phyloP scores from a whole-genome alignment of 352 stramenopile species.

The Globisporangium cystogenes region DNA sequence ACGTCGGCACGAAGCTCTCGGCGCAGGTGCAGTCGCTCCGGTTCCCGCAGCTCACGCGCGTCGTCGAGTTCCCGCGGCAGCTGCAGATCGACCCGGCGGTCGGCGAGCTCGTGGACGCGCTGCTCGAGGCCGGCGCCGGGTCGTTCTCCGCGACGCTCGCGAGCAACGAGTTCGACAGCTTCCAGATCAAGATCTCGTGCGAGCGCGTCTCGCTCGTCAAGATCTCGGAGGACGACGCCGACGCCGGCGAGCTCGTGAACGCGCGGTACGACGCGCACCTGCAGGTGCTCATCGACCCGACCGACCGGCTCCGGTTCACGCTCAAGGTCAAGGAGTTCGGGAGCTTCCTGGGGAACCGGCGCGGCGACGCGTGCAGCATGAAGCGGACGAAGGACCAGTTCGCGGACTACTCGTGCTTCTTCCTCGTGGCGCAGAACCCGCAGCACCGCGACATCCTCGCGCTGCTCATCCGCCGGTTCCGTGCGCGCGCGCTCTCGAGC shows the following conservation, averaged over 20 bases:
- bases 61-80: conserved; percentile 42
- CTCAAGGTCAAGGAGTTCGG: conserved; percentile 77
- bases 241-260: conserved; percentile 54
- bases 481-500: conserved; percentile 28
- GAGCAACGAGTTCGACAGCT: conserved; percentile 75
- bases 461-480: conserved; percentile 69
- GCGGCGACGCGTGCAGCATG: conserved; percentile 56
- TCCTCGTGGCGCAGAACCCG: conserved; percentile 68
- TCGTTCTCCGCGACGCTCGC: conserved; percentile 77
- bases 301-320: conserved; percentile 56
- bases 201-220: conserved; percentile 55
- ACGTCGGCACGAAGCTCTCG: conserved; percentile 51
- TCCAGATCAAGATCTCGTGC: conserved; percentile 71
- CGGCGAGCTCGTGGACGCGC: conserved; percentile 60
- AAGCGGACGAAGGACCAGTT: conserved; percentile 35
- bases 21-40: conserved; percentile 59
- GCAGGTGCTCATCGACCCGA: conserved; percentile 67
- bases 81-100: conserved; percentile 59
- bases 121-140: conserved; percentile 58
- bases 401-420: conserved; percentile 57
- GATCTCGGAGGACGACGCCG: conserved; percentile 64
- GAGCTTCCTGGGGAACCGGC: conserved; percentile 54
- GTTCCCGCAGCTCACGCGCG: conserved; percentile 47
- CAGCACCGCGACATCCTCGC: conserved; percentile 78
- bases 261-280: conserved; percentile 49